phyloP scores from a whole-genome alignment of 1,139 yeast species.

The Yarrowia galli region DNA sequence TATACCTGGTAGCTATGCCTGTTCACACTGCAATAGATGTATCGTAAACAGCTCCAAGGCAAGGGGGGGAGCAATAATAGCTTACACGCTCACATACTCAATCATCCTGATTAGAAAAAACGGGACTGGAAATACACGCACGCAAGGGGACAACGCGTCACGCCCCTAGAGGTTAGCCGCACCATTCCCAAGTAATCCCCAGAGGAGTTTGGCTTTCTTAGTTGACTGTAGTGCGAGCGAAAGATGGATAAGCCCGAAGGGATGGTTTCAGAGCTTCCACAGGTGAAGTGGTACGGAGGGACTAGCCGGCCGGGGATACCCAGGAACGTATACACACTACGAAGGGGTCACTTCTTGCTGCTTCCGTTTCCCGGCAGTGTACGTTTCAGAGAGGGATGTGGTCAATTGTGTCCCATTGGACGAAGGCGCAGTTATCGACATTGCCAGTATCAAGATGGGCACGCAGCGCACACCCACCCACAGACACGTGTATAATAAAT shows the following conservation, averaged over 20 bases:
- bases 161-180: background rate
- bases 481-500: constrained; percentile 1
- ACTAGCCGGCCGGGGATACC: too few relatives aligned
- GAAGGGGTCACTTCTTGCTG: too few relatives aligned
- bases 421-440: too few relatives aligned
- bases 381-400: too few relatives aligned
- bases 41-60: background rate
- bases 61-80: background rate
- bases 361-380: too few relatives aligned
- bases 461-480: too few relatives aligned
- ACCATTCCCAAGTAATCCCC: background rate
- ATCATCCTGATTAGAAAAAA: background rate
- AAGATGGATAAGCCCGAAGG: background rate
- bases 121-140: background rate
- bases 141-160: background rate
- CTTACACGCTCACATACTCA: background rate
- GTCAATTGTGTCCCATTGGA: too few relatives aligned
- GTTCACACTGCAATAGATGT: background rate
- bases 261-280: background rate
- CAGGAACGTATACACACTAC: too few relatives aligned
- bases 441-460: too few relatives aligned
- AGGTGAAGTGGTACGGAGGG: too few relatives aligned
- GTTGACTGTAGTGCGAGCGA: background rate
- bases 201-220: background rate
- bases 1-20: too few relatives aligned